Conservation (phyloP, 108 stramenopile genomes). For the Discostella stelligeroides region DNA sequence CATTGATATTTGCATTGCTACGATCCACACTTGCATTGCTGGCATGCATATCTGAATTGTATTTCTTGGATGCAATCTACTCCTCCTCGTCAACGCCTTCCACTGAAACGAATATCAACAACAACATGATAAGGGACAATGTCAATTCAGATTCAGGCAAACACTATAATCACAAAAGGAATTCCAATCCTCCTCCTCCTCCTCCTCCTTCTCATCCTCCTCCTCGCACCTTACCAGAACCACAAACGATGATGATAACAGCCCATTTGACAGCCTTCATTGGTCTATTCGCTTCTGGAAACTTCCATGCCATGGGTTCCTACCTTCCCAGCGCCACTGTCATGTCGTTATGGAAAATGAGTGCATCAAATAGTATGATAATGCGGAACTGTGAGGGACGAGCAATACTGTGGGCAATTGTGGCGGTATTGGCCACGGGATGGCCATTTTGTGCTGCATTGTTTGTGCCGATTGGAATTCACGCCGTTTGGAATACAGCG, state of each 20-base stretch:
- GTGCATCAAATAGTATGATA: conserved; percentile 54
- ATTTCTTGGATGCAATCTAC: conserved; percentile 32
- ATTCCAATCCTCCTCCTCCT: no score
- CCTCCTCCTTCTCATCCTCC: no score
- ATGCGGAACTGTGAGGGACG: conserved; percentile 40
- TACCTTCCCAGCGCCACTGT: conserved; percentile 84
- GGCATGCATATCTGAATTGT: conserved; percentile 36
- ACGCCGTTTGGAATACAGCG: conserved; percentile 56
- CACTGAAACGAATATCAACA: no score
- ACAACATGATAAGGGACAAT: conserved; percentile 6
- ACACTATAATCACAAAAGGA: no score
- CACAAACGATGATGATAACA: no score
- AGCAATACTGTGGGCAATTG: conserved; percentile 71
- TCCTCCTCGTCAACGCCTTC: no score
- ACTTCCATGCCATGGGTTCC: conserved; percentile 77
- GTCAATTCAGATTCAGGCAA: conserved; percentile 11
- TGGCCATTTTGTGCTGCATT: conserved; percentile 98
- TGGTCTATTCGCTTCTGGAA: conserved; percentile 71
- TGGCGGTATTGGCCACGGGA: conserved; percentile 82
- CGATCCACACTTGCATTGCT: conserved; percentile 30
- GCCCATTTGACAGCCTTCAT: conserved; percentile 57
- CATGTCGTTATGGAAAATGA: conserved; percentile 64
- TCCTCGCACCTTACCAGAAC: no score
- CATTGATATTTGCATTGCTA: conserved; percentile 44
- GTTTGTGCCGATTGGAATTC: conserved; percentile 88